phyloP scores from a whole-genome alignment of 1,139 yeast species.

The Pichiaceae sp. region DNA sequence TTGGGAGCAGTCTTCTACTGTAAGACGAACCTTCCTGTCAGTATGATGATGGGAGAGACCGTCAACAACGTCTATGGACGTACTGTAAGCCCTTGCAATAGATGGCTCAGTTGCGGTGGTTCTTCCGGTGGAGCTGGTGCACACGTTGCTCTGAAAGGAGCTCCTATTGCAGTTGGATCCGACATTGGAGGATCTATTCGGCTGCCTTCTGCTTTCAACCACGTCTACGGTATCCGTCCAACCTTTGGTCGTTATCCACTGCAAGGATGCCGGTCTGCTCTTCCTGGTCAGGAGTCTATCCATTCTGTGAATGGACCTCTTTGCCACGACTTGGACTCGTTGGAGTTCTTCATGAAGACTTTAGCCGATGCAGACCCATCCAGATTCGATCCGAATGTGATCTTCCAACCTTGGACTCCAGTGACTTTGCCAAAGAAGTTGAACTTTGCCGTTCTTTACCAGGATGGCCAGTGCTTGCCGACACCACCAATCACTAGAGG shows the following conservation, averaged over 20 bases:
- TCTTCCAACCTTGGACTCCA: conserved; percentile 28
- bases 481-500: conserved; percentile 32
- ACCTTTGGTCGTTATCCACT: conserved; percentile 39
- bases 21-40: conserved; percentile 50
- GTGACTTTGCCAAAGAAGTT: conserved; percentile 15
- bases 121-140: conserved; percentile 61
- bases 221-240: conserved; percentile 45
- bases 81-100: conserved; percentile 39
- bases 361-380: conserved; percentile 25
- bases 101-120: conserved; percentile 41
- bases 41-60: conserved; percentile 45
- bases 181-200: conserved; percentile 60
- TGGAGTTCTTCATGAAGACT: conserved; percentile 25
- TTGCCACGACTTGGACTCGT: conserved; percentile 22
- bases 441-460: conserved; percentile 27
- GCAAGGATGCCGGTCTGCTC: conserved; percentile 28
- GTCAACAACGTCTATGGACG: conserved; percentile 33
- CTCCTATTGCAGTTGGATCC: conserved; percentile 46
- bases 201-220: conserved; percentile 45
- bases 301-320: conserved; percentile 31
- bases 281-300: conserved; percentile 28
- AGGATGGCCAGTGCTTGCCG: conserved; percentile 29
- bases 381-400: conserved; percentile 25
- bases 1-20: conserved; percentile 46
- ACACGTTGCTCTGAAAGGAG: conserved; percentile 36